Conservation (phyloP, 495 filamentous ascomycete genomes). For the Pseudomonodictys pantanalensis region DNA sequence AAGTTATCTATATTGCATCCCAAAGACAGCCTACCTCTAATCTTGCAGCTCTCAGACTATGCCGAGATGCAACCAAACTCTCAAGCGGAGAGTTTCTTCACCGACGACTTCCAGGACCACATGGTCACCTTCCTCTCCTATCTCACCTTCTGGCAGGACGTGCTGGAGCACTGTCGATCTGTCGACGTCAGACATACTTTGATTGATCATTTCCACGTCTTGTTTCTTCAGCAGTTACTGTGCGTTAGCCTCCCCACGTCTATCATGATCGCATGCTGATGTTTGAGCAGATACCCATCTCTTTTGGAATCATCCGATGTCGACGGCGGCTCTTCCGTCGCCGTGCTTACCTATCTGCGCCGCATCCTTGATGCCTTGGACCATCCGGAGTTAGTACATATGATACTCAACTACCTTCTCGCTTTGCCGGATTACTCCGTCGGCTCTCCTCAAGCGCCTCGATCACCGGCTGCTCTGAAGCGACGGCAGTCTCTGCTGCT, state of each 20-base stretch:
- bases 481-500: conserved; percentile 86
- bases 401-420: conserved; percentile 90
- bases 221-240: conserved; percentile 94
- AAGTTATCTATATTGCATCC: conserved; percentile 47
- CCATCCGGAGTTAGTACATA: conserved; percentile 85
- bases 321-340: conserved; percentile 93
- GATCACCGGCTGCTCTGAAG: conserved; percentile 59
- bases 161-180: conserved; percentile 90
- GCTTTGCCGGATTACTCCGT: conserved; percentile 56
- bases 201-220: conserved; percentile 93
- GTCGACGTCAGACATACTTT: conserved; percentile 86
- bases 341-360: conserved; percentile 88
- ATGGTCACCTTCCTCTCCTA: conserved; percentile 94
- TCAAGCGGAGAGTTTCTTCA: conserved; percentile 68
- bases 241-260: conserved; percentile 59
- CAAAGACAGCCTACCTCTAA: conserved; percentile 66
- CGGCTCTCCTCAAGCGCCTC: conserved; percentile 43
- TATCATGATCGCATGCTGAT: conserved; percentile 8
- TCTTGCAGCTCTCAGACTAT: conserved; percentile 85
- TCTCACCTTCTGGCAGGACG: conserved; percentile 95
- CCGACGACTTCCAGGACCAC: conserved; percentile 68
- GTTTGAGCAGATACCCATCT: conserved; percentile 73
- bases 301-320: conserved; percentile 93
- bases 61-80: conserved; percentile 56
- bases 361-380: conserved; percentile 87